These are phyloP conservation scores for Pueraria montana DNA, from an alignment of 306 rosid genomes.

Conservation along the genomic window DNA sequence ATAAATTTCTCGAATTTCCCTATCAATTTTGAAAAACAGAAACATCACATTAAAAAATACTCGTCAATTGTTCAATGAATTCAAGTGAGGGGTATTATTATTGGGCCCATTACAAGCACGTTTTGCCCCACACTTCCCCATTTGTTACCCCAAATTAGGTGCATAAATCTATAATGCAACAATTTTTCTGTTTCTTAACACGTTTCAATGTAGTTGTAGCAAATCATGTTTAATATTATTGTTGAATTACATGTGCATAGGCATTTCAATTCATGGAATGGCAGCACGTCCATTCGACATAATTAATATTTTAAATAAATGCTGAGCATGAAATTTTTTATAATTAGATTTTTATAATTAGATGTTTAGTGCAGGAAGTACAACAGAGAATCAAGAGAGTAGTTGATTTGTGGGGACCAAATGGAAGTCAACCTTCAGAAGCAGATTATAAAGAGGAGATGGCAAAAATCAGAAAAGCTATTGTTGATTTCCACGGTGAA, in stretches of 20 bases:
- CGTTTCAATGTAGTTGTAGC: background rate
- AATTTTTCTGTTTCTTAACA: background rate
- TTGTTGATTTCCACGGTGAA: conserved; percentile 95
- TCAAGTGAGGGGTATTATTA: background rate
- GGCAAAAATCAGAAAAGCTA: conserved; percentile 74
- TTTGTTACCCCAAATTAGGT: too few species aligned
- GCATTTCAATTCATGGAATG: background rate
- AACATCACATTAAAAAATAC: background rate
- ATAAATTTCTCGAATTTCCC: background rate
- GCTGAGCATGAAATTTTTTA: background rate
- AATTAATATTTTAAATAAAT: background rate
- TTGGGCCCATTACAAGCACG: background rate
- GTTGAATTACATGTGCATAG: background rate
- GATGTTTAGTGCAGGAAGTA: conserved; percentile 65
- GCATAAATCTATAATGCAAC: background rate
- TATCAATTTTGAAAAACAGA: background rate
- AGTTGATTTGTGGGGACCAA: conserved; percentile 68
- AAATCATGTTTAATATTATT: background rate
- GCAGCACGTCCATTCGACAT: background rate
- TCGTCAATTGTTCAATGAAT: background rate
- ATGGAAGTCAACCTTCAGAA: conserved; percentile 62
- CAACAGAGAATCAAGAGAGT: conserved; percentile 71
- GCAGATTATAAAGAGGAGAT: conserved; percentile 60
- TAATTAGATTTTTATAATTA: background rate
- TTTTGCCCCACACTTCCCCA: background rate